A percentile compares a stretch with the other conserved stretches of the same genome.
phyloP scores from a whole-genome alignment of 441 rosid species.

The Caryocar brasiliense region DNA sequence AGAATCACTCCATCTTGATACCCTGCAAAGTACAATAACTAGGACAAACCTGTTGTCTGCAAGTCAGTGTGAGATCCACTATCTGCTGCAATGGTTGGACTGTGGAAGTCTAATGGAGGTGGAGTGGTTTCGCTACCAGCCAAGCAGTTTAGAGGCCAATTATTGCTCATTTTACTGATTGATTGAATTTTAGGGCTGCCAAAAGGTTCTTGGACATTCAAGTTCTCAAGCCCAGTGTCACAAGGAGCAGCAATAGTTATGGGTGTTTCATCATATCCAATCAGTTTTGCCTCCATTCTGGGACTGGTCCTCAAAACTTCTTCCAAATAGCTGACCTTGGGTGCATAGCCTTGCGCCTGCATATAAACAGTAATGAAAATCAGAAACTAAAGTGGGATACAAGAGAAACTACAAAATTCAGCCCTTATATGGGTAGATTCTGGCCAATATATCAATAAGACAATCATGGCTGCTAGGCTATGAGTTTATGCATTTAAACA shows the following conservation, averaged over 20 bases:
- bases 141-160: slow-evolving; percentile 6
- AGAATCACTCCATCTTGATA: background rate
- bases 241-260: slow-evolving; percentile 31
- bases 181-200: slow-evolving; percentile 7
- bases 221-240: slow-evolving; percentile 17
- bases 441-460: no score
- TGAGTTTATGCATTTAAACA: no score
- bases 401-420: no score
- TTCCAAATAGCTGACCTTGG: slow-evolving; percentile 45
- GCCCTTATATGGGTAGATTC: no score
- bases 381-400: background rate
- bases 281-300: slow-evolving; percentile 57
- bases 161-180: slow-evolving; percentile 10
- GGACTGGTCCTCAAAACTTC: slow-evolving; percentile 41
- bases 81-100: slow-evolving; percentile 12
- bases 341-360: slow-evolving; percentile 54
- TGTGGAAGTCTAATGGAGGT: slow-evolving; percentile 17
- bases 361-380: slow-evolving; percentile 12
- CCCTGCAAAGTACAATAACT: slow-evolving; percentile 1
- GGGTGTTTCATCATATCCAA: slow-evolving; percentile 78
- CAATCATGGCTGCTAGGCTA: no score
- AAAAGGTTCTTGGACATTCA: slow-evolving; percentile 23
- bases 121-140: slow-evolving; percentile 16
- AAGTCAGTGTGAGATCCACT: slow-evolving; percentile 17
- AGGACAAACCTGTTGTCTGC: slow-evolving; percentile 19